A percentile compares a stretch with the other conserved stretches of the same genome.
phyloP scores from a whole-genome alignment of 1,284 basidiomycete genomes.

The Polyporus tsugae region DNA sequence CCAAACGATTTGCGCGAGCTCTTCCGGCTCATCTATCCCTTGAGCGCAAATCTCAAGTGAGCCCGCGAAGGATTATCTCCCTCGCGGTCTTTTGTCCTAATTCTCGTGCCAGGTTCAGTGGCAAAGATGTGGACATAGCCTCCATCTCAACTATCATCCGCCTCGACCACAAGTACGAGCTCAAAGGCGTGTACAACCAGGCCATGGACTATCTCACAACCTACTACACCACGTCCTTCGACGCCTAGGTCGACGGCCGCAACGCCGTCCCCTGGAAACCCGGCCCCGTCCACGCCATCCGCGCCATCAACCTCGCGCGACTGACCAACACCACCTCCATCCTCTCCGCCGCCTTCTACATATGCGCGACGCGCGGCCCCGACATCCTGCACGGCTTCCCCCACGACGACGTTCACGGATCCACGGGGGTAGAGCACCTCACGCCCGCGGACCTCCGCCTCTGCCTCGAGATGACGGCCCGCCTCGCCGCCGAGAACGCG shows the following conservation, averaged over 20 bases:
- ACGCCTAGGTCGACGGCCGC: slow-evolving; percentile 15
- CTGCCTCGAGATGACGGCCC: slow-evolving; percentile 12
- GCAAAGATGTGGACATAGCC: slow-evolving; percentile 14
- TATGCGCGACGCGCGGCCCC: slow-evolving; percentile 18
- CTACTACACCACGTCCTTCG: slow-evolving; percentile 21
- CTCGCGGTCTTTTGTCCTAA: neutral
- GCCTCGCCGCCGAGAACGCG: slow-evolving; percentile 13
- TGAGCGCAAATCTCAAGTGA: slow-evolving; percentile 10
- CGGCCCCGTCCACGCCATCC: slow-evolving; percentile 21
- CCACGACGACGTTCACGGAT: slow-evolving; percentile 4
- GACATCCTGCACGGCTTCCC: slow-evolving; percentile 14
- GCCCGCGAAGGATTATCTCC: neutral
- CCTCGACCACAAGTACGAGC: slow-evolving; percentile 28
- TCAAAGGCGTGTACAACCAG: slow-evolving; percentile 15
- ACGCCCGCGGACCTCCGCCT: slow-evolving; percentile 16
- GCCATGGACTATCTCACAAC: slow-evolving; percentile 14
- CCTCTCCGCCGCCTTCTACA: slow-evolving; percentile 24
- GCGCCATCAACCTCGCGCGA: slow-evolving; percentile 22
- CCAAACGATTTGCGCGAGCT: slow-evolving; percentile 23
- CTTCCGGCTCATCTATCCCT: slow-evolving; percentile 19
- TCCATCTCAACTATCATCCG: slow-evolving; percentile 21
- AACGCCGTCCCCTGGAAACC: slow-evolving; percentile 11
- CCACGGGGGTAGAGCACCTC: slow-evolving; percentile 14
- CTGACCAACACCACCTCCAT: slow-evolving; percentile 19
- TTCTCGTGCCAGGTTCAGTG: neutral